Base-by-base conservation (phyloP, 169 alveolate species). In the Theileria luwenshuni region DNA sequence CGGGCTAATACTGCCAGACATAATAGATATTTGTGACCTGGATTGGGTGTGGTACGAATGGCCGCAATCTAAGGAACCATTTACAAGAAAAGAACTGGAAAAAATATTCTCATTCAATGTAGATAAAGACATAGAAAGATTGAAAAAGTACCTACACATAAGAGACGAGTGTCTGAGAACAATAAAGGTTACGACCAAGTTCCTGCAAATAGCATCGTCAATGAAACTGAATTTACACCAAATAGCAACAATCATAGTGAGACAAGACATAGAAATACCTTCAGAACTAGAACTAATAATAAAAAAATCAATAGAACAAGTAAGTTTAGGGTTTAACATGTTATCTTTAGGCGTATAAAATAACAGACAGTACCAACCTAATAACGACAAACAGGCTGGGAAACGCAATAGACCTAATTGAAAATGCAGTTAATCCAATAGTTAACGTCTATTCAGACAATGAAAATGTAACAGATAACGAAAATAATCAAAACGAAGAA, bases 11-110 rank as follows among this genome's bases (percentile, higher is more conserved):
- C 86, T 98, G 80, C 99, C 99, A 10, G 99, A 96, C 83, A 95
- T 90, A 47, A 86, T 97, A 41, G 98, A 96, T 80, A 97, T 98
- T 1, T 95, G 97, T n/a, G 95, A 96, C 51, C 91, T 95, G 81
- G 99, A 98, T 58, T 83, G 97, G 65, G 98, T 96, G 19, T 98
- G 99, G 99, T 95, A 93, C 83, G 96, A 93, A 19, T 98, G 99
- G 99, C 97, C 96, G 0, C 97, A 96, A 68, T 91, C 98, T 56
- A 90, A 91, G 90, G 83, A 90, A 45, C 97, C 97, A 10, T 93
- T 94, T 83, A 77, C 86, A 27, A 83, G 74, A 63, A 85, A 88
- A 51, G 97, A 91, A 52, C 84, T 94, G 74, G 86, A 85, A 38
- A 85, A 84, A 23, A 92, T 94, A 19, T 90, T 76, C 63, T 77